Evolutionary conservation across 148 eudicot genomes (phyloP), one percentile per base, ranked within the genome.

Genomic region (Vaccinium vitisidaea): DNA sequence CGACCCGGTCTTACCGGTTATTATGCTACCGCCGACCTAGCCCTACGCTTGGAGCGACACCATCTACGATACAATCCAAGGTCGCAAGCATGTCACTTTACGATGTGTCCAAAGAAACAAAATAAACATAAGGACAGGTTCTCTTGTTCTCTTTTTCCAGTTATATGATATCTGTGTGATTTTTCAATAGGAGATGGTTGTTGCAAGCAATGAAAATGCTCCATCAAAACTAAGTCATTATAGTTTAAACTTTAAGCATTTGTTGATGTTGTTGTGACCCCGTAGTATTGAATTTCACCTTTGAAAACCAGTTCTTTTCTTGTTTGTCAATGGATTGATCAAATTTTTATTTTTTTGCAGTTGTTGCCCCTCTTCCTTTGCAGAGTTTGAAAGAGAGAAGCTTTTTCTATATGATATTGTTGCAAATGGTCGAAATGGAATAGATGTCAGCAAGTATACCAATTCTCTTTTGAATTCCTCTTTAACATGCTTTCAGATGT

Each of bases 371-470:
- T 78, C 49, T 56, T 73, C 85, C 76, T 77, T 48, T 83, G 80
- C 81, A 94, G 98, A 54, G 80, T 83, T 55, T 82, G 70, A 89
- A 83, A 78, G 95, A 90, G 86, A 32, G 2, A 93, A 93, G 85
- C 83, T 89, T 6, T 93, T 92, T 88, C 88, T 93, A 49, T 92
- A 90, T 83, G 95, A 93, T 85, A 90, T 93, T 84, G 95, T 93
- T 80, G 95, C 94, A 77, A 92, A 93, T 89, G 95, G 95, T 82
- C 88, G 94, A 79, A 93, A 84, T 78, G 93, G 93, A 75, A 89
- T 93, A 32, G 95, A 93, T 81, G 95, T 93, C 30, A 94, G 92
- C 90, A 93, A 93, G 30, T 0, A 27, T 27, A 27, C 30, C 30
- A 27, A 27, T 27, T 27, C 30, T 27, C 30, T 27, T 27, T 27